Base-by-base conservation (phyloP, 306 rosid species). In the Castanea sativa region DNA sequence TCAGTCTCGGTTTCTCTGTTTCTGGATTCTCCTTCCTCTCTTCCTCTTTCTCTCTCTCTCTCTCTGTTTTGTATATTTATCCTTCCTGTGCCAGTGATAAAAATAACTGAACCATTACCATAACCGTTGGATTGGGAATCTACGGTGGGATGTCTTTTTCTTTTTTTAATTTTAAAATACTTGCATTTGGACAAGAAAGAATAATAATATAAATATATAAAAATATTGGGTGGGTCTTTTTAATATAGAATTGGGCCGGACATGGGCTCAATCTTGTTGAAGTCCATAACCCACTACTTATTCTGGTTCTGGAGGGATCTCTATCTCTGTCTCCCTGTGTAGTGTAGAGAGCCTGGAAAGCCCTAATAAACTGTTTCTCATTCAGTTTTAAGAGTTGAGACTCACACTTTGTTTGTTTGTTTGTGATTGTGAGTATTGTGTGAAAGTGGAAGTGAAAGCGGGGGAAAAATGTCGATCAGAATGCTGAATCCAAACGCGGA, bases 401-500 rank as follows among this genome's bases (percentile, higher is more conserved):
- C 11, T 41, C 53, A 3, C 53, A 12, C 15, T 49, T 49, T 12
- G 5, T 49, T 49, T 12, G 5, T 49, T 49, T 13, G 13, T 49
- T 1, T 10, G 53, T 2, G 53, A 25, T 25, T 25, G 27, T 25
- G 27, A 25, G 27, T 1, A 1, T 25, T 25, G 53, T 2, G 53
- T 10, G 5, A 10, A 49, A 12, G 1, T 13, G 15, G 0, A 10
- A 45, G 15, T 2, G 53, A 12, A 49, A 49, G 16, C 45, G 45
- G 16, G 16, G 16, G 53, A 11, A 49, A 12, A 13, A 94, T 95
- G 99, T 91, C 99, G 51, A 70, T 95, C 53, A 86, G 96, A 85
- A 86, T 83, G 5, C 78, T 95, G 78, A 95, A 95, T 85, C 97
- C 98, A 61, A 95, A 93, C 76, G 99, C 99, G 0, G 98, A 95